Conservation (phyloP, 1,284 basidiomycete genomes). For the Cryptococcus hybrid region DNA sequence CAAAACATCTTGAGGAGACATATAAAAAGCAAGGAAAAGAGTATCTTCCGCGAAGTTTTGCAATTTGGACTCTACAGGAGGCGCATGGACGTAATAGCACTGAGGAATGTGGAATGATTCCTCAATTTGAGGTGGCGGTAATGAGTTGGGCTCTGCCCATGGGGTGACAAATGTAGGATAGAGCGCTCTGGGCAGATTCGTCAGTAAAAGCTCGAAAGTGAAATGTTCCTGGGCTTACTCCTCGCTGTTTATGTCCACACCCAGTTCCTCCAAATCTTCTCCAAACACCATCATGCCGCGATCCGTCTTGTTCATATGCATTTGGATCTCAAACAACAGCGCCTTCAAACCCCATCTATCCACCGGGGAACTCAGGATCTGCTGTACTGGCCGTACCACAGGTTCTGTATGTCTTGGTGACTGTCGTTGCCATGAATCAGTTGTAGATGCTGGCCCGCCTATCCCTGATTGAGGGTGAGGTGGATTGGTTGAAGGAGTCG, state of each 20-base stretch:
- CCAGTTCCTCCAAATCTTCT: conserved; percentile 88
- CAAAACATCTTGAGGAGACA: conserved; percentile 84
- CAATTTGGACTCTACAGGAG: conserved; percentile 82
- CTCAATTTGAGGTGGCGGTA: conserved; percentile 37
- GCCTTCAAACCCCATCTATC: conserved; percentile 94
- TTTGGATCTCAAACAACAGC: conserved; percentile 83
- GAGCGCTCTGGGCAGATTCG: conserved; percentile 62
- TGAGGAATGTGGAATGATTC: conserved; percentile 70
- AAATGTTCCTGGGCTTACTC: conserved; percentile 59
- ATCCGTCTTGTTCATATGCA: conserved; percentile 74
- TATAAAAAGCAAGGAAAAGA: conserved; percentile 98
- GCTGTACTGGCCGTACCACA: conserved; percentile 88
- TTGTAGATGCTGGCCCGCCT: conserved; percentile 25
- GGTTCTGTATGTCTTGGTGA: conserved; percentile 48
- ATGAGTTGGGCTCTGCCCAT: conserved; percentile 83
- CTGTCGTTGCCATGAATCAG: conserved; percentile 36
- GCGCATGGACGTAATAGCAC: conserved; percentile 92
- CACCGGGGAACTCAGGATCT: conserved; percentile 85
- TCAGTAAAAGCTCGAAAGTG: not conserved
- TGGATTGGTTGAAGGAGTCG: conserved; percentile 34
- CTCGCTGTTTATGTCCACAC: conserved; percentile 80
- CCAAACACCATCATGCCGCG: conserved; percentile 82
- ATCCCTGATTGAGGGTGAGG: conserved; percentile 19
- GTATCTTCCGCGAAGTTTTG: conserved; percentile 94
- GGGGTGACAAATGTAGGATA: conserved; percentile 96